These are phyloP conservation scores for Clonostachys solani DNA, from an alignment of 2,329 filamentous ascomycete species.

Conservation along the genomic window DNA sequence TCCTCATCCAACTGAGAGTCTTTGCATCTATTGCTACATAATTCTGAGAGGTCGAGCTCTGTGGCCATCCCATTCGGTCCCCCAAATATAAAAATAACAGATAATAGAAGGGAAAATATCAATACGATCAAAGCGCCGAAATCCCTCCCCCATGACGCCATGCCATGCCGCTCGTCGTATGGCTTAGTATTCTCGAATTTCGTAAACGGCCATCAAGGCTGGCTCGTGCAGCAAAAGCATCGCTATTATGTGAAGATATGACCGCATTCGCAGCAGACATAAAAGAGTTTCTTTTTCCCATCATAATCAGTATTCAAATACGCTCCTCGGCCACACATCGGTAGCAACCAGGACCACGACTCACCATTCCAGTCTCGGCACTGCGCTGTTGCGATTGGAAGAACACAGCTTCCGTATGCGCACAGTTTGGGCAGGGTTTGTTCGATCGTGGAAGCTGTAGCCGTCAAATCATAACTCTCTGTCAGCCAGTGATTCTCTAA, in stretches of 20 bases:
- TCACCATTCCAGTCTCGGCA: conserved; percentile 96
- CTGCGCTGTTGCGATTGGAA: conserved; percentile 98
- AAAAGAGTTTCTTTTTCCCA: conserved; percentile 72
- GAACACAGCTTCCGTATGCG: conserved; percentile 88
- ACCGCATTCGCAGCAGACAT: conserved; percentile 91
- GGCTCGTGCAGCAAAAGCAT: neutral
- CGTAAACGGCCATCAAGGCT: too few relatives aligned
- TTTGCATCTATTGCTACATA: too few relatives aligned
- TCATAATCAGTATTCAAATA: conserved; percentile 5
- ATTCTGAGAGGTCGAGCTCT: too few relatives aligned
- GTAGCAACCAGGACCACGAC: conserved; percentile 19
- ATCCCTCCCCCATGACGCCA: too few relatives aligned
- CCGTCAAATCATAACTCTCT: conserved; percentile 23
- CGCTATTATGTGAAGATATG: conserved; percentile 55
- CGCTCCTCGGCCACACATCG: conserved; percentile 1
- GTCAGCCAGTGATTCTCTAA: conserved; percentile 36
- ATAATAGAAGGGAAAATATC: too few relatives aligned
- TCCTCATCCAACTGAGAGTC: too few relatives aligned
- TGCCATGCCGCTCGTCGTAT: too few relatives aligned
- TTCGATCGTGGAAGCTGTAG: conserved; percentile 85
- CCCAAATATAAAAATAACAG: too few relatives aligned
- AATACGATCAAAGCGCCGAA: too few relatives aligned
- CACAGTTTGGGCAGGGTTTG: conserved; percentile 80
- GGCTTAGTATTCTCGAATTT: too few relatives aligned
- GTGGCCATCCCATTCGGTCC: too few relatives aligned